These are phyloP conservation scores for Metroxylon sagu DNA, from an alignment of 176 grass and related monocot species.

Conservation along the genomic window DNA sequence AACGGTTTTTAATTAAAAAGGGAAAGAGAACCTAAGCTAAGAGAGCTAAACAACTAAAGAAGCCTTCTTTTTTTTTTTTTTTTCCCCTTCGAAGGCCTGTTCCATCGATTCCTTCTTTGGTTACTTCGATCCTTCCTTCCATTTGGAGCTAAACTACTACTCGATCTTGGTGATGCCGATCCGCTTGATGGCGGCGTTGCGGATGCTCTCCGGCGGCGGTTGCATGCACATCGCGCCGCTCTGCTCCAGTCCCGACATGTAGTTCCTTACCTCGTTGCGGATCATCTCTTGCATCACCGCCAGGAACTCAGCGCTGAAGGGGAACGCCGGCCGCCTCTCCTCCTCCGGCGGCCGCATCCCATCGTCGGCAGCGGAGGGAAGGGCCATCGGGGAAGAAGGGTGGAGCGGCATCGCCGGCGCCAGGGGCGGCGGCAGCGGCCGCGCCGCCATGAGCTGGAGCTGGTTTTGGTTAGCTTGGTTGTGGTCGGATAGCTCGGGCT, in stretches of 20 bases:
- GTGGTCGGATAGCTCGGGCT: background rate
- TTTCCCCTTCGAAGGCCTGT: background rate
- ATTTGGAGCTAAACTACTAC: background rate
- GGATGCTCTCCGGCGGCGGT: background rate
- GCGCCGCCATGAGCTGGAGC: background rate
- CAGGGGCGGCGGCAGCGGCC: background rate
- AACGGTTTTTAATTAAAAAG: background rate
- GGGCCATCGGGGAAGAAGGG: no score
- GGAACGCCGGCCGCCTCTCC: background rate
- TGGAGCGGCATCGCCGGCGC: background rate
- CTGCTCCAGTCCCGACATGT: conserved; percentile 7
- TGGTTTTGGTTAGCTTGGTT: background rate
- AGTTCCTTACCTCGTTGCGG: background rate
- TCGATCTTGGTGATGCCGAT: conserved; percentile 6
- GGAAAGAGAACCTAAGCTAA: background rate
- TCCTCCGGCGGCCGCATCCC: background rate
- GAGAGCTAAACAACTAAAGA: conserved; percentile 16
- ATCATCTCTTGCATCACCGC: conserved; percentile 3
- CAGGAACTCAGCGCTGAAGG: background rate
- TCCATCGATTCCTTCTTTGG: background rate
- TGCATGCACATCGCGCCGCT: background rate
- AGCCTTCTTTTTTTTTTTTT: conserved; percentile 4
- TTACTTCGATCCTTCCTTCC: background rate
- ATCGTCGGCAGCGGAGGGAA: background rate
- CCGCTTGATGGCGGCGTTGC: conserved; percentile 1